A percentile compares a stretch with the other conserved stretches of the same genome.
These are phyloP conservation scores for Trypanosoma lewisi DNA, from an alignment of 208 protist genomes.

Conservation along the genomic window DNA sequence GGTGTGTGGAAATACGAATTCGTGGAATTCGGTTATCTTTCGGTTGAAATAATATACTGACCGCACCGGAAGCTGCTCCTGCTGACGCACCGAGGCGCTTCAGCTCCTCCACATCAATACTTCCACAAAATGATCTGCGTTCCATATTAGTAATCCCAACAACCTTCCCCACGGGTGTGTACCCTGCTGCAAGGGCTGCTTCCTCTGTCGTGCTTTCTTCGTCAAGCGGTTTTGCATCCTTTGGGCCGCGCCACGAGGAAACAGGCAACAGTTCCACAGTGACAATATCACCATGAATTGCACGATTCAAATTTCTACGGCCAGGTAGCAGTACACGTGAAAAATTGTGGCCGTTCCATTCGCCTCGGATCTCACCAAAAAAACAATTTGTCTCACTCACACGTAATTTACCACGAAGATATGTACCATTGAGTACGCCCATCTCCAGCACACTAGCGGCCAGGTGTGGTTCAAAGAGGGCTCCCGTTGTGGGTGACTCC, in stretches of 20 bases:
- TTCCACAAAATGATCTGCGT: slow-evolving; percentile 84
- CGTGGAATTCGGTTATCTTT: slow-evolving; percentile 87
- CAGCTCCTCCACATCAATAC: slow-evolving; percentile 73
- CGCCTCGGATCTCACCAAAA: slow-evolving; percentile 84
- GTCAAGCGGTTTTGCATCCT: slow-evolving; percentile 23
- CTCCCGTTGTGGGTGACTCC: slow-evolving; percentile 37
- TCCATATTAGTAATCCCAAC: slow-evolving; percentile 70
- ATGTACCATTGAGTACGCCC: slow-evolving; percentile 54
- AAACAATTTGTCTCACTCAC: slow-evolving; percentile 82
- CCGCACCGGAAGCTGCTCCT: slow-evolving; percentile 37
- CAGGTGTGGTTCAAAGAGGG: slow-evolving; percentile 62
- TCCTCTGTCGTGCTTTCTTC: slow-evolving; percentile 34
- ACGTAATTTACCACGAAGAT: slow-evolving; percentile 75
- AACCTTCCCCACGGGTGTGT: slow-evolving; percentile 59
- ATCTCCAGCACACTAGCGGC: slow-evolving; percentile 41
- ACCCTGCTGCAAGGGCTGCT: slow-evolving; percentile 60
- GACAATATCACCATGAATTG: slow-evolving; percentile 62
- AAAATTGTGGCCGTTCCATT: slow-evolving; percentile 77
- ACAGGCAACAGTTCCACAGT: slow-evolving; percentile 36
- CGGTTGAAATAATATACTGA: slow-evolving; percentile 85
- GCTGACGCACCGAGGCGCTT: slow-evolving; percentile 30
- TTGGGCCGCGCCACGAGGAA: slow-evolving; percentile 30
- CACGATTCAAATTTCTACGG: slow-evolving; percentile 82
- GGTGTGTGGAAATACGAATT: slow-evolving; percentile 83
- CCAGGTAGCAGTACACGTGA: slow-evolving; percentile 76